Conservation (phyloP, 495 filamentous ascomycete species). For the Aspergillus sclerotiicarbonarius region DNA sequence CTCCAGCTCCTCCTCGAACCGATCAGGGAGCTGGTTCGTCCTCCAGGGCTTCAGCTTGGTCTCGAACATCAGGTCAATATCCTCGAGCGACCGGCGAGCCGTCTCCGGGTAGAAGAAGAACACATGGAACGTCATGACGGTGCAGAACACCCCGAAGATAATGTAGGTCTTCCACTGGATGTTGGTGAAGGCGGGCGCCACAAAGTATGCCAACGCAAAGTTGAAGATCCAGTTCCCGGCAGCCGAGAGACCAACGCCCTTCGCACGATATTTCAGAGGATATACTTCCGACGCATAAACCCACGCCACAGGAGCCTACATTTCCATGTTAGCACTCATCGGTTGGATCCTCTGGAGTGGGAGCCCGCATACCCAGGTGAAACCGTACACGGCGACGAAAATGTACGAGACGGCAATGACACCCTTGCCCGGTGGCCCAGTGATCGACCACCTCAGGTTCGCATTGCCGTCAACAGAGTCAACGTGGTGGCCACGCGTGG, state of each 20-base stretch:
- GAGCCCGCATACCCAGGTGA: slow-evolving; percentile 50
- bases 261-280: slow-evolving; percentile 70
- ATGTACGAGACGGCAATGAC: slow-evolving; percentile 78
- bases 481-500: slow-evolving; percentile 50
- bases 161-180: slow-evolving; percentile 74
- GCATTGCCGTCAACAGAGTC: slow-evolving; percentile 60
- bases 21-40: slow-evolving; percentile 1
- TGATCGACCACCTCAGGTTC: slow-evolving; percentile 64
- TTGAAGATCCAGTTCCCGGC: slow-evolving; percentile 77
- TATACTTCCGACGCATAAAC: slow-evolving; percentile 76
- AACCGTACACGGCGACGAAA: slow-evolving; percentile 72
- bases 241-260: slow-evolving; percentile 65
- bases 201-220: slow-evolving; percentile 73
- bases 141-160: slow-evolving; percentile 72
- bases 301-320: slow-evolving; percentile 65
- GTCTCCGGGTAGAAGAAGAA: slow-evolving; percentile 83
- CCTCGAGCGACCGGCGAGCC: slow-evolving; percentile 75
- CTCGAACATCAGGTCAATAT: slow-evolving; percentile 69
- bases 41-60: slow-evolving; percentile 10
- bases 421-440: slow-evolving; percentile 58
- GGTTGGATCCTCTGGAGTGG: neutral
- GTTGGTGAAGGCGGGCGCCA: slow-evolving; percentile 65
- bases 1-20: slow-evolving; percentile 1
- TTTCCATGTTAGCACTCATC: too few species aligned
- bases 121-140: slow-evolving; percentile 66